Conservation (phyloP, 257 asterid genomes). For the Nicotiana otophora region DNA sequence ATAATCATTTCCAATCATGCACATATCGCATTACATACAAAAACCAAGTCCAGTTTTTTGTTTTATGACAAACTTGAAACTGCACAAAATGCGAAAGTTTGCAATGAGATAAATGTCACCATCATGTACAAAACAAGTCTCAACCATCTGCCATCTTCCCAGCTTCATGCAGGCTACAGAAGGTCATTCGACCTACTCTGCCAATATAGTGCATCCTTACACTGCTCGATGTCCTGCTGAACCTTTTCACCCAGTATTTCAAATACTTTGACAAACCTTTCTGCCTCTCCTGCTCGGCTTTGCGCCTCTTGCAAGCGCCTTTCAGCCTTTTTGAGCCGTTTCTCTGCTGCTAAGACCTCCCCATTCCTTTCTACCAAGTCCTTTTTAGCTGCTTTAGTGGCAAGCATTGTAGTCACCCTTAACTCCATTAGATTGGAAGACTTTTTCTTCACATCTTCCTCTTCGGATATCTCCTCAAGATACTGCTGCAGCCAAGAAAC, state of each 20-base stretch:
- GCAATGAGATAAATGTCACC: not conserved
- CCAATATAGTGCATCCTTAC: conserved; percentile 22
- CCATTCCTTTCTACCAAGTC: conserved; percentile 25
- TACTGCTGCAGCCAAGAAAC: conserved; percentile 34
- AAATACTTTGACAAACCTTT: conserved; percentile 24
- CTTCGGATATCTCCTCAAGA: conserved; percentile 12
- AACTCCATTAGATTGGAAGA: conserved; percentile 12
- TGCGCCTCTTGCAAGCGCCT: conserved; percentile 11
- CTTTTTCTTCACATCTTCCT: conserved; percentile 9
- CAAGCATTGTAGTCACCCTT: conserved; percentile 8
- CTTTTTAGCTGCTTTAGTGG: conserved; percentile 16
- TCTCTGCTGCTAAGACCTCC: conserved; percentile 28
- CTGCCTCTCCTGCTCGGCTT: not conserved
- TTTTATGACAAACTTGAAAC: not conserved
- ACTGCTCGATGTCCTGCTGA: conserved; percentile 20
- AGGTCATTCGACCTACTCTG: conserved; percentile 24
- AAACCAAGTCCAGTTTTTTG: not conserved
- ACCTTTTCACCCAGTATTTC: conserved; percentile 18
- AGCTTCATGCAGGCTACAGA: conserved; percentile 13
- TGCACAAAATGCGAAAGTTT: not conserved
- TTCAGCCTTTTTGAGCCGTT: conserved; percentile 24
- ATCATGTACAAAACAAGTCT: not conserved
- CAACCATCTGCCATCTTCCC: not conserved
- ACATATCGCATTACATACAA: not conserved
- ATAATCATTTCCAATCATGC: not conserved